phyloP scores from a whole-genome alignment of 768 basidiomycete genomes.

The Leccinellum rugosiceps region DNA sequence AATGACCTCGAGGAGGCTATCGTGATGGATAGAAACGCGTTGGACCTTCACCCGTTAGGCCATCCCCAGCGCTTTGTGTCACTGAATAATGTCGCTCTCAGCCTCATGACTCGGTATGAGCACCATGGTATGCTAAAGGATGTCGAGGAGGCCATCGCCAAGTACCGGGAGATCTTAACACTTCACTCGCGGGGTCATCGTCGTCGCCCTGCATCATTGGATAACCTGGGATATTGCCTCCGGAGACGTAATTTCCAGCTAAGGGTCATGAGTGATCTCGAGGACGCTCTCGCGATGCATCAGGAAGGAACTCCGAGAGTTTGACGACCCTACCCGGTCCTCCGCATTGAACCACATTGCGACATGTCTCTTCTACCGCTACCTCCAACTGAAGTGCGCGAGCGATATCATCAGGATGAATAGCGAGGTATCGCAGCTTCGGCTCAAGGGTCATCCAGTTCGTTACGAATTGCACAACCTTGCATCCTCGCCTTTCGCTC shows the following conservation, averaged over 20 bases:
- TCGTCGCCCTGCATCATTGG: neutral
- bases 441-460: neutral
- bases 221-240: neutral
- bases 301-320: neutral
- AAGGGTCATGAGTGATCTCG: neutral
- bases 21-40: neutral
- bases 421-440: neutral
- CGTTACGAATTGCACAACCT: neutral
- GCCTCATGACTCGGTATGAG: constrained; percentile 1
- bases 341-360: neutral
- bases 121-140: neutral
- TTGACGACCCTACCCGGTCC: neutral
- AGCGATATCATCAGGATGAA: neutral
- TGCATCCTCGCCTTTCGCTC: neutral
- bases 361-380: neutral
- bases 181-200: neutral
- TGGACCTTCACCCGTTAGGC: neutral
- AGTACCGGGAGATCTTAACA: neutral
- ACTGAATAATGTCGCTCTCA: neutral
- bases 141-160: neutral
- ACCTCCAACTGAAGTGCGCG: neutral
- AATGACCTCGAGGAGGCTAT: constrained; percentile 23
- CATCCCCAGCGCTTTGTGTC: neutral
- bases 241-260: neutral
- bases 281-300: neutral